phyloP scores from a whole-genome alignment of 345 rosid species.

The Pugionium dolabratum region DNA sequence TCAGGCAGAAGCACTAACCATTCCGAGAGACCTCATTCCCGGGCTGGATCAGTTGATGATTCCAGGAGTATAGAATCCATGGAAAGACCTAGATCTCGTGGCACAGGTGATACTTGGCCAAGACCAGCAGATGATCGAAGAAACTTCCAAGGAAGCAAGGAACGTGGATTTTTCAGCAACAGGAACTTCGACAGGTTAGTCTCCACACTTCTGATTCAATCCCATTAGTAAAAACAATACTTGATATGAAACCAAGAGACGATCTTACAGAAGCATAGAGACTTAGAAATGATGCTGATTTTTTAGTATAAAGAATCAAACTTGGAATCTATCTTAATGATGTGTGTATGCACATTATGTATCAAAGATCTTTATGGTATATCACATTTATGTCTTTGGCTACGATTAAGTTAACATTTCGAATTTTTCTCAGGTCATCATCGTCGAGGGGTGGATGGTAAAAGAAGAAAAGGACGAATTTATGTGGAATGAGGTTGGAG shows the following conservation, averaged over 20 bases:
- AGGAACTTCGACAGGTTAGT: conserved; percentile 73
- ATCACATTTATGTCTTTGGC: background rate
- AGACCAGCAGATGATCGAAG: conserved; percentile 72
- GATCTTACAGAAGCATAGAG: conserved; percentile 12
- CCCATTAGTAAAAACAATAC: conserved; percentile 7
- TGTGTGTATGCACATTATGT: background rate
- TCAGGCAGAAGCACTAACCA: too few species aligned
- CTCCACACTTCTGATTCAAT: conserved; percentile 10
- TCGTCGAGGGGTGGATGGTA: conserved; percentile 36
- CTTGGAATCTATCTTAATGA: background rate
- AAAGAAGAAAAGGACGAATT: conserved; percentile 8
- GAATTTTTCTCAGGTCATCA: conserved; percentile 25
- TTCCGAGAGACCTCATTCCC: too few species aligned
- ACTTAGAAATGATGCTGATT: background rate
- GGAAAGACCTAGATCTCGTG: conserved; percentile 85
- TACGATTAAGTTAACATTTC: conserved; percentile 18
- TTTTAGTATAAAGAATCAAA: conserved; percentile 8
- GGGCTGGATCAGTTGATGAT: conserved; percentile 30
- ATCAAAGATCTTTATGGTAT: background rate
- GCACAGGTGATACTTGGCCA: conserved; percentile 65
- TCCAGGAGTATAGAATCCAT: conserved; percentile 62
- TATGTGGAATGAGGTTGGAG: conserved; percentile 29
- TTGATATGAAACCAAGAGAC: conserved; percentile 10
- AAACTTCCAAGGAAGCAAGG: conserved; percentile 75
- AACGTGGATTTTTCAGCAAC: conserved; percentile 70